Conservation (phyloP, 1,139 yeast genomes). For the Saccharomyces uvarum region DNA sequence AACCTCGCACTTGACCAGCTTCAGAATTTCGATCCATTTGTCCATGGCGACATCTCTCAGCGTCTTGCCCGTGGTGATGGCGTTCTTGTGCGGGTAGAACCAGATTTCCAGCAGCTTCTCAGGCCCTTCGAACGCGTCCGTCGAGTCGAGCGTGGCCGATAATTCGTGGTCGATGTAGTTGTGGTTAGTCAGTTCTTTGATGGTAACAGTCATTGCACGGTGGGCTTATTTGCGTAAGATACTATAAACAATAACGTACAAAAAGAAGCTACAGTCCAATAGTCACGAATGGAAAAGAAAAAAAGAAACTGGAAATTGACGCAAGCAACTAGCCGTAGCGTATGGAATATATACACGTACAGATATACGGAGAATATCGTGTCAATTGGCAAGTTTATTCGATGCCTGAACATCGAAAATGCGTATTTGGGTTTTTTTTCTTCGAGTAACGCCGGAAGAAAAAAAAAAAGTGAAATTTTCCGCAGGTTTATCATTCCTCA, state of each 20-base stretch:
- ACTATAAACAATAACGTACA: not conserved
- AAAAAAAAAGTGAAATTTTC: not conserved
- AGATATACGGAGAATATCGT: not conserved
- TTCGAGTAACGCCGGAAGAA: not conserved
- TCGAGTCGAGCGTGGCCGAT: constrained; percentile 74
- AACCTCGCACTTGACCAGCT: constrained; percentile 80
- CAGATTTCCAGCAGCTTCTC: constrained; percentile 88
- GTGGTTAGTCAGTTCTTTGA: constrained; percentile 33
- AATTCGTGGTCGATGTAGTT: constrained; percentile 67
- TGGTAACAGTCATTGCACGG: constrained; percentile 22
- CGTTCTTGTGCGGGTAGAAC: constrained; percentile 50
- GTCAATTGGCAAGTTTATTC: not conserved
- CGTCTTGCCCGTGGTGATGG: constrained; percentile 36
- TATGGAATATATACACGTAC: not conserved
- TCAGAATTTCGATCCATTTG: constrained; percentile 67
- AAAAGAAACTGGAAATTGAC: not conserved
- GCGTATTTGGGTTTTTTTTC: not conserved
- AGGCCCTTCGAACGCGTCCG: constrained; percentile 94
- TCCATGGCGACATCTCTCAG: constrained; percentile 59
- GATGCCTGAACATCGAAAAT: not conserved
- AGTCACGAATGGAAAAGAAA: not conserved
- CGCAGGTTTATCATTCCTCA: not conserved
- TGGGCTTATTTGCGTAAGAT: not conserved
- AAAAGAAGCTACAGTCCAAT: not conserved
- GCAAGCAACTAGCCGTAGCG: not conserved